phyloP scores from a whole-genome alignment of 139 green algal species.

The Picochlorum sp. region DNA sequence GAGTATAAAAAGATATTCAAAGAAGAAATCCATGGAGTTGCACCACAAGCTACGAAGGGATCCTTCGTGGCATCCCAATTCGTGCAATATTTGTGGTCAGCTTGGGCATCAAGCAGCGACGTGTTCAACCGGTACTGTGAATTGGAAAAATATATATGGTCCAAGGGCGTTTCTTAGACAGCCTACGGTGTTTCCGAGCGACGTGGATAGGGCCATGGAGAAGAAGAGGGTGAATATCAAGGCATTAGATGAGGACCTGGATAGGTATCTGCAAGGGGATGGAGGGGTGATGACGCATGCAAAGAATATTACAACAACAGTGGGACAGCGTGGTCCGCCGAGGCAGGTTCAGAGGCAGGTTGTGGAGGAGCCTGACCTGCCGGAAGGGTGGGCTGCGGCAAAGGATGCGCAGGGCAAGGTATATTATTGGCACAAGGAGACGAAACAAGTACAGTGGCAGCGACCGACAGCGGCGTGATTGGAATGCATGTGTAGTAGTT shows the following conservation, averaged over 20 bases:
- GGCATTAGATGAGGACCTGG: constrained; percentile 47
- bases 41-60: constrained; percentile 79
- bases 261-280: constrained; percentile 39
- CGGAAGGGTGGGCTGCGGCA: constrained; percentile 56
- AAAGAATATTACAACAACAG: not conserved
- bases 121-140: constrained; percentile 81
- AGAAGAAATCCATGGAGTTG: constrained; percentile 57
- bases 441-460: constrained; percentile 68
- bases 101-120: constrained; percentile 77
- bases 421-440: constrained; percentile 40
- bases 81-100: constrained; percentile 86
- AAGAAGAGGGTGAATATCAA: constrained; percentile 44
- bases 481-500: too few relatives aligned
- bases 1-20: too few relatives aligned
- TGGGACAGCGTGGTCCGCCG: not conserved
- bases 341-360: not conserved
- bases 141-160: constrained; percentile 81
- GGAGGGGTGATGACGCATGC: not conserved
- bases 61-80: constrained; percentile 73
- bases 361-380: constrained; percentile 28
- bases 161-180: constrained; percentile 66
- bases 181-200: constrained; percentile 54
- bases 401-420: constrained; percentile 32
- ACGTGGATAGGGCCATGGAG: constrained; percentile 44
- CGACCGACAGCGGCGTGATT: constrained; percentile 35